Percentiles rank a stretch among this genome's conserved stretches.
Evolutionary conservation across 345 rosid species (phyloP).

Genomic region (Rhizophora apiculata): DNA sequence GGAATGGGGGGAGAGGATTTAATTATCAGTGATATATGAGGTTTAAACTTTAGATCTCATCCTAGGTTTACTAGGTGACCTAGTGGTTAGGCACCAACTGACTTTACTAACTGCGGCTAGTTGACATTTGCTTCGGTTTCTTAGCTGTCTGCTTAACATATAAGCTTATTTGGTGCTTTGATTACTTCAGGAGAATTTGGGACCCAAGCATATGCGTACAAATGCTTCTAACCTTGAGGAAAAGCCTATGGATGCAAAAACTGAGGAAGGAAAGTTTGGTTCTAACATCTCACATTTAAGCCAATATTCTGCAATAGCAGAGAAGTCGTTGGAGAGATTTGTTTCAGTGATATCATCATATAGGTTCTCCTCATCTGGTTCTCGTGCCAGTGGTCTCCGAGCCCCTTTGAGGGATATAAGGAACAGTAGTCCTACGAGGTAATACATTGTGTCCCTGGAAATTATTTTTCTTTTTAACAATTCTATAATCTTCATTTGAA

Average conservation of each 20-base stretch:
- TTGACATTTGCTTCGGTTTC: background rate
- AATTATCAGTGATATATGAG: no score
- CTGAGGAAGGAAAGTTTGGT: slow-evolving; percentile 58
- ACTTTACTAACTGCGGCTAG: background rate
- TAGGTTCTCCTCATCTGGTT: slow-evolving; percentile 55
- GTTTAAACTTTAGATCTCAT: no score
- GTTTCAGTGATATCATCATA: slow-evolving; percentile 73
- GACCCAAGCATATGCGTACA: slow-evolving; percentile 40
- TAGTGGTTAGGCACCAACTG: background rate
- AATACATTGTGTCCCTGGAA: slow-evolving; percentile 10
- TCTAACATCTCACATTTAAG: slow-evolving; percentile 69
- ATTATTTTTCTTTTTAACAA: background rate
- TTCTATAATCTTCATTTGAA: background rate
- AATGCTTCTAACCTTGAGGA: slow-evolving; percentile 34
- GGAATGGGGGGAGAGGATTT: no score
- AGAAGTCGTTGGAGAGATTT: slow-evolving; percentile 72
- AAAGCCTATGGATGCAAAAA: slow-evolving; percentile 20
- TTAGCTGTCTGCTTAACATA: background rate
- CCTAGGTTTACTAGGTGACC: no score
- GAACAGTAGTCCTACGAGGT: slow-evolving; percentile 52
- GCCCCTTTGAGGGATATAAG: slow-evolving; percentile 73
- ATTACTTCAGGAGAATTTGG: slow-evolving; percentile 55
- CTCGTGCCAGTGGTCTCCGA: slow-evolving; percentile 94
- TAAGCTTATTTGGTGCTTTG: slow-evolving; percentile 16
- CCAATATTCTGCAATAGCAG: slow-evolving; percentile 70